These are phyloP conservation scores for Yamadazyma trypodendri DNA, from an alignment of 1,139 yeast genomes.

Conservation along the genomic window DNA sequence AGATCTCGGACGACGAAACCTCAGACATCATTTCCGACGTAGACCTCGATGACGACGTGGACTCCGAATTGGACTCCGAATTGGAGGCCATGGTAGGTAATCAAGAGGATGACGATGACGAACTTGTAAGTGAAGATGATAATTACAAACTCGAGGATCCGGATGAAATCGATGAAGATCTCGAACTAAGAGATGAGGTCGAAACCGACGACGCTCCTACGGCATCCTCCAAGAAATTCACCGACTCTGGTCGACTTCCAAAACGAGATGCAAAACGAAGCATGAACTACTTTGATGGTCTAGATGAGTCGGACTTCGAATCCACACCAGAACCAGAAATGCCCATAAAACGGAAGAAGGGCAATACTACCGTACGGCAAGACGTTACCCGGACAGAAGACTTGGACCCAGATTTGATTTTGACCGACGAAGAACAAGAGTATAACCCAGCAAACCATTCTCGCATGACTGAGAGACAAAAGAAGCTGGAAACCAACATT, in stretches of 20 bases:
- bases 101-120: slow-evolving; percentile 26
- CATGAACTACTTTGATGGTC: slow-evolving; percentile 31
- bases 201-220: slow-evolving; percentile 25
- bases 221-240: slow-evolving; percentile 9
- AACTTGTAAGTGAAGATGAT: slow-evolving; percentile 33
- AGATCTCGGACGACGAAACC: slow-evolving; percentile 12
- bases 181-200: slow-evolving; percentile 33
- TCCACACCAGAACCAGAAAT: slow-evolving; percentile 16
- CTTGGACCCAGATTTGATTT: slow-evolving; percentile 38
- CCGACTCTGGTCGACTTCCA: slow-evolving; percentile 2
- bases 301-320: slow-evolving; percentile 28
- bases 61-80: slow-evolving; percentile 23
- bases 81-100: slow-evolving; percentile 23
- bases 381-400: slow-evolving; percentile 21
- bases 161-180: slow-evolving; percentile 42
- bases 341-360: slow-evolving; percentile 17
- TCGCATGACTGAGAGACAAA: slow-evolving; percentile 63
- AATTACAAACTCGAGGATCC: slow-evolving; percentile 38
- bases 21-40: slow-evolving; percentile 10
- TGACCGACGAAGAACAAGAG: slow-evolving; percentile 46
- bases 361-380: slow-evolving; percentile 3
- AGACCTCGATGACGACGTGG: slow-evolving; percentile 18
- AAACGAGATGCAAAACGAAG: slow-evolving; percentile 29
- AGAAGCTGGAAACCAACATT: slow-evolving; percentile 39
- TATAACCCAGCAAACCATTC: slow-evolving; percentile 49